phyloP scores from a whole-genome alignment of 495 filamentous ascomycete species.

The Aspergillus ellipticus region DNA sequence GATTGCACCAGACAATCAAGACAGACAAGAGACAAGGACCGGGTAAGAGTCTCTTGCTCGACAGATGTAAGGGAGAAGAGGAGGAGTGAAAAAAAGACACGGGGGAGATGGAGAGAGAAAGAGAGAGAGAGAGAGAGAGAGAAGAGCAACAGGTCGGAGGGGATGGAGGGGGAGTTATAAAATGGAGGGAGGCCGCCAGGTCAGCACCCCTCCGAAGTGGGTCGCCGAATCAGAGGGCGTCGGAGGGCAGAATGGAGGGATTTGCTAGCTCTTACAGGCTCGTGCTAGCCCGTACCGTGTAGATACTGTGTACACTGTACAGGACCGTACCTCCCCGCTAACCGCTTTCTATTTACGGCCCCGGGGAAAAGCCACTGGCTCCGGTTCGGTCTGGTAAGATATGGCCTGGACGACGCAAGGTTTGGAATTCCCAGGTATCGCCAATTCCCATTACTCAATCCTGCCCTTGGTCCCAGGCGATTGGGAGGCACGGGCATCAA shows the following conservation, averaged over 20 bases:
- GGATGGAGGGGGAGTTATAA: conserved; percentile 17
- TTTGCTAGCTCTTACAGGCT: conserved; percentile 23
- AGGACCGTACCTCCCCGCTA: neutral
- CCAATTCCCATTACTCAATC: neutral
- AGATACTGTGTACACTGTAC: neutral
- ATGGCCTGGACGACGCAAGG: neutral
- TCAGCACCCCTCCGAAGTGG: conserved; percentile 10
- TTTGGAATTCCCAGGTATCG: neutral
- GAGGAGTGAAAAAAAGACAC: conserved; percentile 8
- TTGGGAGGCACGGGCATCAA: neutral
- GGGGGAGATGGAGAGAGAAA: conserved; percentile 10
- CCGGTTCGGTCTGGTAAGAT: neutral
- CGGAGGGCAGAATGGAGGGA: conserved; percentile 24
- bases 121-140: conserved; percentile 13
- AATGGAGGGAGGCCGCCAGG: conserved; percentile 15
- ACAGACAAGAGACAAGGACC: conserved; percentile 22
- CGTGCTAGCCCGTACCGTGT: neutral
- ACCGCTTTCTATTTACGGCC: neutral
- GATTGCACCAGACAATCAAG: neutral
- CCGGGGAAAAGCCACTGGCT: neutral
- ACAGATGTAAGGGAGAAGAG: conserved; percentile 5
- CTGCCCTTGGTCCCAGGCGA: neutral
- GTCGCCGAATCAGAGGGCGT: conserved; percentile 22
- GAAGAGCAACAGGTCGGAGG: conserved; percentile 8
- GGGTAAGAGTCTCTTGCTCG: conserved; percentile 16